phyloP scores from a whole-genome alignment of 495 filamentous ascomycete species.

The Trichoderma virens region DNA sequence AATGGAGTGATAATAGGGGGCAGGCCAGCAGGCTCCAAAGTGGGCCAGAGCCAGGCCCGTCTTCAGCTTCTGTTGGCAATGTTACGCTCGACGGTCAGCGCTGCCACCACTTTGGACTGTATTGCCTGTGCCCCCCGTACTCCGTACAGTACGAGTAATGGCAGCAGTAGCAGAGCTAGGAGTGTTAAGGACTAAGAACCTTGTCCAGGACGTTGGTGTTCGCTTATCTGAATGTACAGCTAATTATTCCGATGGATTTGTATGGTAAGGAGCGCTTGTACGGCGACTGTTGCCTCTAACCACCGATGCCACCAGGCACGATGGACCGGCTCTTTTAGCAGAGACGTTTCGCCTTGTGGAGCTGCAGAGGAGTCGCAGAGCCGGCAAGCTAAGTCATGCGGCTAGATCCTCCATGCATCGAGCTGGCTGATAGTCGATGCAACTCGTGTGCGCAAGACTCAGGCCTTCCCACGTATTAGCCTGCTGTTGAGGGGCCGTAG shows the following conservation, averaged over 20 bases:
- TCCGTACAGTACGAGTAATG: neutral
- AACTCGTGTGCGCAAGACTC: too few species aligned
- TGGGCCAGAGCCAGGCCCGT: slow-evolving; percentile 4
- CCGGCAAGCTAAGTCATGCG: neutral
- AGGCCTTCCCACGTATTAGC: neutral
- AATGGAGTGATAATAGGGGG: neutral
- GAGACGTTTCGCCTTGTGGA: neutral
- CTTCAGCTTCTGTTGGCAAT: neutral
- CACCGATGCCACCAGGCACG: neutral
- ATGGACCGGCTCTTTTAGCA: neutral
- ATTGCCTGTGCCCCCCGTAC: neutral
- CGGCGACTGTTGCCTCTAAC: neutral
- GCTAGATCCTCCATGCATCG: neutral
- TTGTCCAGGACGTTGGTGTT: neutral
- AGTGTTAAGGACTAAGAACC: neutral
- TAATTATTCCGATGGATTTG: slow-evolving; percentile 3
- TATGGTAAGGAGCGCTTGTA: neutral
- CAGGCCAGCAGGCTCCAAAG: neutral
- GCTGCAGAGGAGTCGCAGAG: neutral
- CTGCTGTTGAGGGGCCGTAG: neutral
- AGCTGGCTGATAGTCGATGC: neutral
- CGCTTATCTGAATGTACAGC: slow-evolving; percentile 8
- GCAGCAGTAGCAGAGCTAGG: neutral
- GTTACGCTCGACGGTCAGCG: neutral
- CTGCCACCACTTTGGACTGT: neutral